Percentiles rank a stretch among this genome's conserved stretches.
phyloP scores from a whole-genome alignment of 179 eudicot species.

The Silene coronaria region DNA sequence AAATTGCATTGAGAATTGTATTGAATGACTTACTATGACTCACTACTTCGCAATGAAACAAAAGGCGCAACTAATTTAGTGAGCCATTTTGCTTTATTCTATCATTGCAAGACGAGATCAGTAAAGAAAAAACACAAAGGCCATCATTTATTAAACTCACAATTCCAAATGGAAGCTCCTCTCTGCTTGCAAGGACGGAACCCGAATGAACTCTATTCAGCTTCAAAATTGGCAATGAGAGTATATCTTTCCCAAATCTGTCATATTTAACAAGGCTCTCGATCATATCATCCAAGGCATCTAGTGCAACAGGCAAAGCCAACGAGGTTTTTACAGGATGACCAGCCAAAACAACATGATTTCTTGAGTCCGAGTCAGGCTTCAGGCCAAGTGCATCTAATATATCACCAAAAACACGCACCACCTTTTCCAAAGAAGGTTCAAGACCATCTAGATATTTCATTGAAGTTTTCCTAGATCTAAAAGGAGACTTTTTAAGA shows the following conservation, averaged over 20 bases:
- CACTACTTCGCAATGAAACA: too few species aligned
- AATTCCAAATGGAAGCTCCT: slow-evolving; percentile 92
- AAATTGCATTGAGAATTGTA: not conserved
- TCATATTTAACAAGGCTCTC: slow-evolving; percentile 32
- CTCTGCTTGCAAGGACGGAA: slow-evolving; percentile 79
- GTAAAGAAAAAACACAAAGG: not conserved
- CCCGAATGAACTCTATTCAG: slow-evolving; percentile 77
- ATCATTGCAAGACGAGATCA: not conserved
- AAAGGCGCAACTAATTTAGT: too few species aligned
- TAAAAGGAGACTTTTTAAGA: slow-evolving; percentile 63
- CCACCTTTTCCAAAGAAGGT: slow-evolving; percentile 35
- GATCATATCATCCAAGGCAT: slow-evolving; percentile 75
- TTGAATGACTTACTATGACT: not conserved
- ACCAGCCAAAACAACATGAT: slow-evolving; percentile 50
- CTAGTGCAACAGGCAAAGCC: slow-evolving; percentile 78
- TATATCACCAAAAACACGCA: slow-evolving; percentile 49
- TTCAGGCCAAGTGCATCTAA: slow-evolving; percentile 60
- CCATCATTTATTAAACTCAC: slow-evolving; percentile 42
- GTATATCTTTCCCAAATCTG: slow-evolving; percentile 33
- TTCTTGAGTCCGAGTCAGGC: slow-evolving; percentile 30
- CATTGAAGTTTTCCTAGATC: slow-evolving; percentile 46
- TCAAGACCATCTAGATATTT: slow-evolving; percentile 32
- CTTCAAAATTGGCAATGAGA: slow-evolving; percentile 63
- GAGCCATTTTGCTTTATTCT: not conserved
- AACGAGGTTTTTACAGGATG: slow-evolving; percentile 75